These are phyloP conservation scores for bread wheat (Triticum aestivum) DNA, from an alignment of 176 grass and related monocot genomes.

Conservation along the genomic window DNA sequence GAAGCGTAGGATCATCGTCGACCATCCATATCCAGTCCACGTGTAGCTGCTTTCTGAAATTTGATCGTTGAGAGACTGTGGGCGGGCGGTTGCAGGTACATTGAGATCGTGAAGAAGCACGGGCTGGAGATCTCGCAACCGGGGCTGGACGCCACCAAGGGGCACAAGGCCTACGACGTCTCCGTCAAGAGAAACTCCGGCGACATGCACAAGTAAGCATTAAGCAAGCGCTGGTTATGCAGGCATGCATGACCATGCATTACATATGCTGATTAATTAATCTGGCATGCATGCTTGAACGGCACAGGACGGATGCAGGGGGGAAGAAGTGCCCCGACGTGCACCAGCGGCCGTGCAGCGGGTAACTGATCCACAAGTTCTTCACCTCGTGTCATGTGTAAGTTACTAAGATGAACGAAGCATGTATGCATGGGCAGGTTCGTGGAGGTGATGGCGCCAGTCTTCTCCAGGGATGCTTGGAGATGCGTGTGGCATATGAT, in stretches of 20 bases:
- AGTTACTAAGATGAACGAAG: neutral
- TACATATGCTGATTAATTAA: no score
- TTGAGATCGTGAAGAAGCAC: slow-evolving; percentile 5
- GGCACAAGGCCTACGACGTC: neutral
- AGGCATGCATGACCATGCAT: no score
- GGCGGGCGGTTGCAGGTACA: neutral
- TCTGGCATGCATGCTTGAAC: neutral
- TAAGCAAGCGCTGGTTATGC: no score
- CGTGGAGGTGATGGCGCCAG: slow-evolving; percentile 43
- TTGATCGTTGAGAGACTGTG: neutral
- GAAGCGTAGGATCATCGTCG: slow-evolving; percentile 8
- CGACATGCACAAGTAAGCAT: slow-evolving; percentile 30
- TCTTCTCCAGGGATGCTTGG: slow-evolving; percentile 40
- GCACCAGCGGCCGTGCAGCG: neutral
- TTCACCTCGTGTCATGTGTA: no score
- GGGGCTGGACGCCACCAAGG: slow-evolving; percentile 14
- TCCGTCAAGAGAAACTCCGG: neutral
- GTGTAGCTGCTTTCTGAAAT: neutral
- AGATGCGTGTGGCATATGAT: slow-evolving; percentile 49
- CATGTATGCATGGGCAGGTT: slow-evolving; percentile 1
- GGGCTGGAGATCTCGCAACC: slow-evolving; percentile 42
- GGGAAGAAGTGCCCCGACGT: neutral
- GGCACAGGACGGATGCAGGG: neutral
- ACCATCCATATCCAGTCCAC: neutral
- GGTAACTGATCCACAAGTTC: neutral